Evolutionary conservation across 129 eudicot genomes (phyloP), one percentile per base, ranked within the genome.

Genomic region (Silybum marianum): DNA sequence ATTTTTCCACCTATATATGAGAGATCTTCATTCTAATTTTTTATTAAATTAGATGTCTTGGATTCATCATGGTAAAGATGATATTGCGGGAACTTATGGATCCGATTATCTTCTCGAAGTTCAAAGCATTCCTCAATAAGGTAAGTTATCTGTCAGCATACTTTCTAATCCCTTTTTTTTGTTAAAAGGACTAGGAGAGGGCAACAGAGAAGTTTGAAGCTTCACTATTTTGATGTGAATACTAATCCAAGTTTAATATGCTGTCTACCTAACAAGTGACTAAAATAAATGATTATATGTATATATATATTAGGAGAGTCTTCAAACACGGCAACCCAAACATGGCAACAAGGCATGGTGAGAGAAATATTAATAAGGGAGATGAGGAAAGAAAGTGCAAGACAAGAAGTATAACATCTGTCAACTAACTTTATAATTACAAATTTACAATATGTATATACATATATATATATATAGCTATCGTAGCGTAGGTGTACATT

Each of bases 51-150:
- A 96, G 99, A 81, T 96, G 99, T 85, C 90, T 96, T 74, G 99
- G 99, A 84, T 96, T 93, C 86, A 91, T 96, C 77, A 91, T 93
- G 99, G 92, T 90, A 71, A 96, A 93, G 87, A 88, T 96, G 98
- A 93, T 96, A 46, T 65, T 96, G 77, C 88, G 91, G 82, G 99
- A 96, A 86, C 99, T 96, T 78, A 96, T 96, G 98, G 97, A 93
- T 84, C 97, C 98, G 26, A 11, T 72, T 65, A 80, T 90, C 28
- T 96, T 91, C 71, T 48, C 90, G 14, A 89, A 88, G 86, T 96
- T 93, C 85, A 96, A 96, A 83, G 81, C 93, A 78, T 96, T 90
- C 84, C 92, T 96, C 75, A 89, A 89, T 66, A 89, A 93, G 96
- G 99, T 90, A 84, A 66, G 36, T 72, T 48, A 22, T 36, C 9